phyloP scores from a whole-genome alignment of 2,329 filamentous ascomycete species.

The Cercospora janseana region DNA sequence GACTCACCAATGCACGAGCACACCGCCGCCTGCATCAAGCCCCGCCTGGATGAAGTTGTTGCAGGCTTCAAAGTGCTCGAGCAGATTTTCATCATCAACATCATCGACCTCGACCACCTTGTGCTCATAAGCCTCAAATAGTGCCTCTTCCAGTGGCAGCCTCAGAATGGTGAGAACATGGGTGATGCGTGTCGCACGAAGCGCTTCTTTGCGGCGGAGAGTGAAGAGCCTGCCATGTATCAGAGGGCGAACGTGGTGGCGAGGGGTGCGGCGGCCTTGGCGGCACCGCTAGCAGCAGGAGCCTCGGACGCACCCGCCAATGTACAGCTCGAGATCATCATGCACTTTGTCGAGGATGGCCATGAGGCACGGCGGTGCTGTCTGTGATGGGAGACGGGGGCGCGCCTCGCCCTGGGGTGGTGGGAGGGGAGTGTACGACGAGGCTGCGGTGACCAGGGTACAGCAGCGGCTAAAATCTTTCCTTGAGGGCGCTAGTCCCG shows the following conservation, averaged over 20 bases:
- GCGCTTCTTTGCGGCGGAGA: conserved; percentile 66
- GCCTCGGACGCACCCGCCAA: conserved; percentile 65
- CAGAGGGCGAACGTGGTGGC: conserved; percentile 29
- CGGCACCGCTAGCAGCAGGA: conserved; percentile 14
- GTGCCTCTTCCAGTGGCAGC: conserved; percentile 56
- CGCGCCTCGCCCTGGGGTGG: not conserved
- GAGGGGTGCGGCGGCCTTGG: conserved; percentile 14
- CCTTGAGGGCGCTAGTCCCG: not conserved
- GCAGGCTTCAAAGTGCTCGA: conserved; percentile 74
- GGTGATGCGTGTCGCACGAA: conserved; percentile 74
- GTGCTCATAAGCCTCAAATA: conserved; percentile 61
- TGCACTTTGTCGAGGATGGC: conserved; percentile 64
- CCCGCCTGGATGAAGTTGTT: conserved; percentile 81
- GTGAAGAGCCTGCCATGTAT: conserved; percentile 66
- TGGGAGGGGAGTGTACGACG: not conserved
- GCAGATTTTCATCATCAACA: conserved; percentile 80
- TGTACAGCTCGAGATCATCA: conserved; percentile 69
- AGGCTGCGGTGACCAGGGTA: not conserved
- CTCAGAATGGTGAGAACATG: conserved; percentile 84
- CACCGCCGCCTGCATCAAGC: conserved; percentile 60
- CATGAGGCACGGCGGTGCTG: conserved; percentile 43
- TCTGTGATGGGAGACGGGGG: conserved; percentile 8
- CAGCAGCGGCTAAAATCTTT: not conserved
- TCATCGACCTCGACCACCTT: conserved; percentile 84
- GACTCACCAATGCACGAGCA: conserved; percentile 70